Conservation (phyloP, 805 yeast genomes). For the Saccharomyces kudriavzevii region DNA sequence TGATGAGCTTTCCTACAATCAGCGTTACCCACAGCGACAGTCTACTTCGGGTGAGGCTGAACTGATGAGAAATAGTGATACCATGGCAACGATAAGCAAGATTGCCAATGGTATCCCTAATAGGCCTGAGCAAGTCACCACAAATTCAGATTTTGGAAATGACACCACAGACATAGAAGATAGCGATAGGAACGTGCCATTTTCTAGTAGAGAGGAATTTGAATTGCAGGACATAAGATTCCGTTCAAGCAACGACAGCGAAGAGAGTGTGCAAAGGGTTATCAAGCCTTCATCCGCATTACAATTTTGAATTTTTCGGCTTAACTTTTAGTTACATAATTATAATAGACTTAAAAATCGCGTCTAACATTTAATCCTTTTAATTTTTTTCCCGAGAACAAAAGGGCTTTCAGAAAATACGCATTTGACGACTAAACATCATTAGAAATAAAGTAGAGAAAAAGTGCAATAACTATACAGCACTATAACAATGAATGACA, state of each 20-base stretch:
- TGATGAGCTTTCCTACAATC: background rate
- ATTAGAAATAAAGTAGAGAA: background rate
- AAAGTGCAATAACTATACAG: too few relatives aligned
- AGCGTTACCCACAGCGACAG: slow-evolving; percentile 1
- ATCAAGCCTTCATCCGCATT: slow-evolving; percentile 22
- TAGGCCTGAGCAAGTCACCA: background rate
- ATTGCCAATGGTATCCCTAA: background rate
- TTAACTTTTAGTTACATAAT: background rate
- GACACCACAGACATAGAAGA: background rate
- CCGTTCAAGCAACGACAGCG: slow-evolving; percentile 14
- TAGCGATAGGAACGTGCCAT: background rate
- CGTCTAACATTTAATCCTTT: background rate
- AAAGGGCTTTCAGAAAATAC: background rate
- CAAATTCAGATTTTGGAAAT: background rate
- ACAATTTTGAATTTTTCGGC: slow-evolving; percentile 11
- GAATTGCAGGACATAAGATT: slow-evolving; percentile 20
- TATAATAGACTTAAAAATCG: background rate
- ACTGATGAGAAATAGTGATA: slow-evolving; percentile 1
- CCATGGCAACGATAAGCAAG: background rate
- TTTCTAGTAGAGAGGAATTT: slow-evolving; percentile 7
- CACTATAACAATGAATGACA: background rate
- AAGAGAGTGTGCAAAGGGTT: slow-evolving; percentile 7
- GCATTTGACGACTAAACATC: background rate
- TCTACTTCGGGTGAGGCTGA: slow-evolving; percentile 1
- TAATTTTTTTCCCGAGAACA: background rate